Evolutionary conservation across 2,329 filamentous ascomycete genomes (phyloP).

Genomic region (Incumbomyces delicatus): DNA sequence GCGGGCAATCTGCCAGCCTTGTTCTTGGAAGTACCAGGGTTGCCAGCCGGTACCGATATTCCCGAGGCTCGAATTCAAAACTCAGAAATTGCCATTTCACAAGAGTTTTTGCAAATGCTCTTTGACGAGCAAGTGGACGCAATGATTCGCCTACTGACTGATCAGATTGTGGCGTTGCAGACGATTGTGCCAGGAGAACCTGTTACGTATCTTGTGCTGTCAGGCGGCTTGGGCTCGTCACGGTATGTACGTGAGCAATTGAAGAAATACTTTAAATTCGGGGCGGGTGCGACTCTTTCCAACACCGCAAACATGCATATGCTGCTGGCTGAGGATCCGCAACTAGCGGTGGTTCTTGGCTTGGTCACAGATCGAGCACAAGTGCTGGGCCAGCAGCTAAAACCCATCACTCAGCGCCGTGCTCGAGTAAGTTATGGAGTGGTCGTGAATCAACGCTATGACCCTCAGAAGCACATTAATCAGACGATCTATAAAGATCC

Average conservation of each 20-base stretch:
- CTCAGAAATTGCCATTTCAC: slow-evolving; percentile 25
- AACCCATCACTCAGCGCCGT: slow-evolving; percentile 25
- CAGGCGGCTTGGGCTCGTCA: slow-evolving; percentile 27
- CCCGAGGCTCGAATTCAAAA: slow-evolving; percentile 23
- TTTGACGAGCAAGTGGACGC: slow-evolving; percentile 22
- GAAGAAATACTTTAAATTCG: slow-evolving; percentile 17
- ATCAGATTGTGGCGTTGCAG: slow-evolving; percentile 22
- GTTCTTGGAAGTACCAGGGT: slow-evolving; percentile 23
- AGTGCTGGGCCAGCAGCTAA: slow-evolving; percentile 21
- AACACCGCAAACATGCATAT: slow-evolving; percentile 17
- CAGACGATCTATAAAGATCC: slow-evolving; percentile 23
- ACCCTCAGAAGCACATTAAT: slow-evolving; percentile 23
- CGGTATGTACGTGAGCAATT: slow-evolving; percentile 24
- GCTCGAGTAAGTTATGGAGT: slow-evolving; percentile 30
- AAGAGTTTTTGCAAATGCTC: slow-evolving; percentile 10
- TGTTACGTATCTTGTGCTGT: slow-evolving; percentile 26
- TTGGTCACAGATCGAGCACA: slow-evolving; percentile 27
- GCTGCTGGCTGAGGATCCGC: slow-evolving; percentile 25
- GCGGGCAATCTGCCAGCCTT: slow-evolving; percentile 21
- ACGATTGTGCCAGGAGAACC: slow-evolving; percentile 19
- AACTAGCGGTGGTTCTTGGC: slow-evolving; percentile 27
- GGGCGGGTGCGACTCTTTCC: slow-evolving; percentile 9
- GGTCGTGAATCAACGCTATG: slow-evolving; percentile 25
- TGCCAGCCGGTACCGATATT: slow-evolving; percentile 16
- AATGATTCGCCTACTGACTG: slow-evolving; percentile 24